These are phyloP conservation scores for Chaetoceros muelleri DNA, from an alignment of 108 stramenopile species.

Conservation along the genomic window DNA sequence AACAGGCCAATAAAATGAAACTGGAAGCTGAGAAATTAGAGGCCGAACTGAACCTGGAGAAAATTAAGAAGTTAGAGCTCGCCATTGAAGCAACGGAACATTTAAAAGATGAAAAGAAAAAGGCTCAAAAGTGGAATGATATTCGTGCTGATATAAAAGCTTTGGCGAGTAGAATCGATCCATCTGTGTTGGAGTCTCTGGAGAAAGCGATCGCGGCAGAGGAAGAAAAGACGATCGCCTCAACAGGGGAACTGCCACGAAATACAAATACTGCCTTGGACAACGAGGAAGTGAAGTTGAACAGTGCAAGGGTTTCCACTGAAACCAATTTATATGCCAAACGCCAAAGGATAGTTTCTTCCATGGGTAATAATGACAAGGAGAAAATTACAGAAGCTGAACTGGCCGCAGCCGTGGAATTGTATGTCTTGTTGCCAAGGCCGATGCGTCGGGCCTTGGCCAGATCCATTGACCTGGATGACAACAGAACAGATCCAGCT, in stretches of 20 bases:
- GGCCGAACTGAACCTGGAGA: not conserved
- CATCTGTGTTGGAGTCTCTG: not conserved
- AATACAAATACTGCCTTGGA: not conserved
- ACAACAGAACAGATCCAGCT: not conserved
- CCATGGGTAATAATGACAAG: too few species aligned
- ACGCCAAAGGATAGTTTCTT: too few species aligned
- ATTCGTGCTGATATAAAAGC: not conserved
- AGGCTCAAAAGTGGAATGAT: not conserved
- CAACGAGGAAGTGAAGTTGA: not conserved
- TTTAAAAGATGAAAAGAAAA: not conserved
- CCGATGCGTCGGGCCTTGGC: not conserved
- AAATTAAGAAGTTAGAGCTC: not conserved
- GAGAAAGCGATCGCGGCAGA: not conserved
- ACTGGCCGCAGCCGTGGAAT: not conserved
- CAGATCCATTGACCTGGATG: not conserved
- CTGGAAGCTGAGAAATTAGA: slow-evolving; percentile 2
- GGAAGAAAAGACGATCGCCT: not conserved
- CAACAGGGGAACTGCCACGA: not conserved
- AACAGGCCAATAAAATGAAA: not conserved
- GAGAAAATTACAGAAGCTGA: not conserved
- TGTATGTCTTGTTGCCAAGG: not conserved
- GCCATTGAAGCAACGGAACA: not conserved
- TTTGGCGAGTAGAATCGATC: not conserved
- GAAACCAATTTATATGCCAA: not conserved
- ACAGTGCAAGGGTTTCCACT: not conserved